Base-by-base conservation (phyloP, 495 filamentous ascomycete species). In the Penicillium tannophilum region DNA sequence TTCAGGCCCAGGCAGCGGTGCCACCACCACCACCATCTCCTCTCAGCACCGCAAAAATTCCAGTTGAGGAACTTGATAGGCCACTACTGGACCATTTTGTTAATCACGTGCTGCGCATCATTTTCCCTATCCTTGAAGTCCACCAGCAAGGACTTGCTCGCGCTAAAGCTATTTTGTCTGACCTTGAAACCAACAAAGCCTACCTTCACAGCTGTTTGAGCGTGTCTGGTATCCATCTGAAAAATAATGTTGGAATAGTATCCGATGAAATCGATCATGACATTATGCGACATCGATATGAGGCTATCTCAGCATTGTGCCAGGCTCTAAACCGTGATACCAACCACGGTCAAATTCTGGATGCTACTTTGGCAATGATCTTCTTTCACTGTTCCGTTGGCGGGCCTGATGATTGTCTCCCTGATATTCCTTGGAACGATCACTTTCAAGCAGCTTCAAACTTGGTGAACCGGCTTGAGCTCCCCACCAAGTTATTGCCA, bases 311-410 rank as follows among this genome's bases (percentile, higher is more conserved):
- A 2, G 84, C 91, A 60, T 82, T 98, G 2, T 97, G 91, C 75
- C 86, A 92, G 59, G 90, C 93, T 0, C 79, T 98, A 33, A 86
- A 85, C 58, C 76, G 81, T 31, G 93, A 98, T 64, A 83, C 84
- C 62, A 79, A 97, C 60, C 92, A 96, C 71, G 82, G 88, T 47
- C 81, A 93, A 66, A 96, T 97, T 61, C 83, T 98, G 12, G 94
- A 98, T 74, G 92, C 94, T 3, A 92, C 93, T 1, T 80, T 98
- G 8, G 94, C 91, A 50, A 93, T 98, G 86, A 96, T 97, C 59
- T 92, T 98, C 78, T 98, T 97, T 81, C 93, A 97, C 64, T 93
- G 90, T 77, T 90, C 90, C 16, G 93, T 98, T 56, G 94, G 94
- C 35, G 80, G 89, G 47, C 84, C 88, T 4, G 89, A 92, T 64